A percentile compares a stretch with the other conserved stretches of the same genome.
Conservation (phyloP, 495 filamentous ascomycete species). For the Penicillium argentinense region DNA sequence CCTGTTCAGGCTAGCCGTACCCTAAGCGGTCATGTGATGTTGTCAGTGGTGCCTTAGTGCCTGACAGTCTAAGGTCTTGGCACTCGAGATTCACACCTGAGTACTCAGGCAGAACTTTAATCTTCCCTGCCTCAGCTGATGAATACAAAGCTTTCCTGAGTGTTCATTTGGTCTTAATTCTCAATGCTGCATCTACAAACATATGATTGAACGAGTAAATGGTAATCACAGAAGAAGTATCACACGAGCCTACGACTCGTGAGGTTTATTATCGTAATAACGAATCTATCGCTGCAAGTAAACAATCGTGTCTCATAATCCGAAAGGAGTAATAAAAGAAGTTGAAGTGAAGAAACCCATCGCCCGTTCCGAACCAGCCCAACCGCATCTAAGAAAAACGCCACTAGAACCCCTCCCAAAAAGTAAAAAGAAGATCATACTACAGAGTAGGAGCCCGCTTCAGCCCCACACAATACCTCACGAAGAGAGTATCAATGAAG, state of each 20-base stretch:
- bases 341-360: constrained; percentile 3
- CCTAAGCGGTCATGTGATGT: constrained; percentile 36
- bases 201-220: too few relatives aligned
- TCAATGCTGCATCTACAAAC: too few relatives aligned
- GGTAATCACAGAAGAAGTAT: too few relatives aligned
- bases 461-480: constrained; percentile 66
- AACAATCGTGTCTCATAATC: constrained; percentile 22
- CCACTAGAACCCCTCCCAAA: constrained; percentile 6
- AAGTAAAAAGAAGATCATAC: constrained; percentile 13
- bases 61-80: neutral
- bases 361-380: constrained; percentile 3
- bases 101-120: too few relatives aligned
- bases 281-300: constrained; percentile 6
- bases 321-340: constrained; percentile 4
- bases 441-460: constrained; percentile 54
- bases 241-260: too few relatives aligned
- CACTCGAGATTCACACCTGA: too few relatives aligned
- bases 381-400: constrained; percentile 9
- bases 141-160: neutral
- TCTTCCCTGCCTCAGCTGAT: too few relatives aligned
- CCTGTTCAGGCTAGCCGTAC: constrained; percentile 47
- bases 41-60: neutral
- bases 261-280: constrained; percentile 9
- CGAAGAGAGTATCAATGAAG: constrained; percentile 83
- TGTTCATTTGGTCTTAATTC: neutral